Evolutionary conservation across 2,329 filamentous ascomycete species (phyloP), one percentile per base, ranked within the genome.

Genomic region (Zymoseptoria passerinii): DNA sequence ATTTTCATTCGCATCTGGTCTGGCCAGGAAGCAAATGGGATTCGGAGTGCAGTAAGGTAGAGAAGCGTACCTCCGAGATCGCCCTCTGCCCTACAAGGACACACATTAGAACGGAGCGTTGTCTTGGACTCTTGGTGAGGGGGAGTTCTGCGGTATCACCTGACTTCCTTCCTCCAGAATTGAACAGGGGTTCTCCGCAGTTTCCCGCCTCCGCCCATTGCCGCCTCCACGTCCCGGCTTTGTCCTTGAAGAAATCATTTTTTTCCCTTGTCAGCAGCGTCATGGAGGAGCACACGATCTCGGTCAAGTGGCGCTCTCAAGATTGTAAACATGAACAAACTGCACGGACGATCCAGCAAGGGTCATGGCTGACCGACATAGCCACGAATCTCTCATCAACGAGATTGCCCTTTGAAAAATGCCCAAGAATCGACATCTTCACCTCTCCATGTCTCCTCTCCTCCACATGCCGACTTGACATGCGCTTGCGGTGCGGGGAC

Each of bases 151-250:
- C 16, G 6, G 35, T 40, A 9, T 35, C 29, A 35, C 29, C 29
- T 16, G 16, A 13, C 7, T 40, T 16, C 16, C n/a, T n/a, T 44
- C 35, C 6, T 7, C 16, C 35, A 3, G 6, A 16, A 16, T 16
- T 44, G 35, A 44, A 44, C 35, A 44, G 10, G 16, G 35, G 13
- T 44, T 44, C 35, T 44, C 35, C 35, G 35, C 35, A 44, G 10
- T 44, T 44, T 44, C 16, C 35, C 9, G 23, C 23, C 35, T 16
- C 35, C 35, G 3, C 35, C n/a, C 35, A 16, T 9, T 18, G n/a
- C 49, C 49, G n/a, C 50, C 55, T 53, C 55, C 55, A 57, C 55
- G 53, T 57, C 55, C 55, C 55, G 55, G 50, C 55, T 56, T 49
- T 28, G 23, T 50, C 16, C 27, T 40, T 18, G 10, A 50, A n/a